phyloP scores from a whole-genome alignment of 192 early-diverging fungal genomes.

The Rhizophagus clarus region DNA sequence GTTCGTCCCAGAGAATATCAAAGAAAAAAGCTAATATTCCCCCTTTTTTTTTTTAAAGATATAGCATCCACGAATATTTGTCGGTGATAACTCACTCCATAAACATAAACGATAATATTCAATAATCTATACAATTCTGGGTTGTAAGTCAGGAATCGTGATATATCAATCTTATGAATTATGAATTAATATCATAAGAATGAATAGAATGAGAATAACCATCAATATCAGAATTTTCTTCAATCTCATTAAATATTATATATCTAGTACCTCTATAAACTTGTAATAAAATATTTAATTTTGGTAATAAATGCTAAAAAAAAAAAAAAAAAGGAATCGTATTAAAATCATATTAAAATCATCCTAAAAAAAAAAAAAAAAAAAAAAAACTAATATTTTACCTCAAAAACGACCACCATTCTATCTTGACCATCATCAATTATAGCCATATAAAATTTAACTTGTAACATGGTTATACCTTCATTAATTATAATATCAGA shows the following conservation, averaged over 20 bases:
- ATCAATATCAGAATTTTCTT: conserved; percentile 12
- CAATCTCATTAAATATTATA: conserved; percentile 52
- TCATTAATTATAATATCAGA: conserved; percentile 77
- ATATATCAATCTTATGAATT: too few species aligned
- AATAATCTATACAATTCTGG: too few species aligned
- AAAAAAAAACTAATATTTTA: conserved; percentile 33
- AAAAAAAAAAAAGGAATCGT: not conserved
- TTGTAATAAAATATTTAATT: conserved; percentile 46
- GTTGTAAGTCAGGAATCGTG: too few species aligned
- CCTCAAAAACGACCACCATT: conserved; percentile 74
- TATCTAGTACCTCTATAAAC: conserved; percentile 56
- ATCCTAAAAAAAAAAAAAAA: not conserved
- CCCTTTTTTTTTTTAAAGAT: too few species aligned
- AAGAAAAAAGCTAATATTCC: too few species aligned
- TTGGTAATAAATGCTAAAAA: conserved; percentile 53
- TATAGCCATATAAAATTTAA: conserved; percentile 74
- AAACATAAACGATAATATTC: too few species aligned
- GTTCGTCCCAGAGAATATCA: too few species aligned
- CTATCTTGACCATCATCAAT: conserved; percentile 60
- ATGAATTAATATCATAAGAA: not conserved
- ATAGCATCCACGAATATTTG: too few species aligned
- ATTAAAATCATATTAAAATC: not conserved
- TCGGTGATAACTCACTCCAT: too few species aligned
- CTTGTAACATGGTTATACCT: conserved; percentile 70
- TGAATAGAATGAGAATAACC: not conserved